Evolutionary conservation across 1,284 basidiomycete genomes (phyloP), one percentile per base, ranked within the genome.

Genomic region (Exobasidium rhododendri): DNA sequence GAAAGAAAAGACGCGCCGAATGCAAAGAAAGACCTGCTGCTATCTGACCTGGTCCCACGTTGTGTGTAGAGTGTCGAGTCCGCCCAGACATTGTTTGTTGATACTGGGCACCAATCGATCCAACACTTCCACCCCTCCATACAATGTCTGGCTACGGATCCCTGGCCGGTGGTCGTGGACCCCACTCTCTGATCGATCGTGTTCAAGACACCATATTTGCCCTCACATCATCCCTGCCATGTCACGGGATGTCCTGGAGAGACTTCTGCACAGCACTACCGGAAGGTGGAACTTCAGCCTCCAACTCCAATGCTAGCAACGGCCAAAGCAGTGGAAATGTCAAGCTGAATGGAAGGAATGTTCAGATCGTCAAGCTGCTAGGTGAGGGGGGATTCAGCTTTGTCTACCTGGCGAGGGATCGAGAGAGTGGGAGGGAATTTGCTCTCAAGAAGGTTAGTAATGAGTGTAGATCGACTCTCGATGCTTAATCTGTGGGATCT

Each of bases 361-460:
- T 77, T 51, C 64, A 77, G 59, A 68, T 79, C 30, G 61, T 75
- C 49, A 71, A 70, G 32, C 62, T 79, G 17, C 69, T 76, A 3
- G 74, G 74, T 49, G 74, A 76, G 59, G 74, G 74, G 30, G 74
- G 71, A 13, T 71, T 76, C 60, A 68, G 66, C 28, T 67, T 74
- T 45, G 74, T 76, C 20, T 76, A 74, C 54, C 58, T 76, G 11
- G 75, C 77, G 44, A 71, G 69, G 31, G 79, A 80, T 61, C 60
- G 65, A 26, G 64, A 66, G 10, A 74, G 70, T 17, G 76, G 75
- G 3, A 65, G 72, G 7, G 58, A 70, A 40, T 80, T 75, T 61
- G 79, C 79, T 17, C 65, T 80, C 31, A 80, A 80, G 43, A 77
- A 78, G 61, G 66, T 70, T n/a, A 61, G 65, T 17, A 29, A 10